Evolutionary conservation across 495 filamentous ascomycete species (phyloP), one percentile per base, ranked within the genome.

Genomic region (Lophiotrema nucula): DNA sequence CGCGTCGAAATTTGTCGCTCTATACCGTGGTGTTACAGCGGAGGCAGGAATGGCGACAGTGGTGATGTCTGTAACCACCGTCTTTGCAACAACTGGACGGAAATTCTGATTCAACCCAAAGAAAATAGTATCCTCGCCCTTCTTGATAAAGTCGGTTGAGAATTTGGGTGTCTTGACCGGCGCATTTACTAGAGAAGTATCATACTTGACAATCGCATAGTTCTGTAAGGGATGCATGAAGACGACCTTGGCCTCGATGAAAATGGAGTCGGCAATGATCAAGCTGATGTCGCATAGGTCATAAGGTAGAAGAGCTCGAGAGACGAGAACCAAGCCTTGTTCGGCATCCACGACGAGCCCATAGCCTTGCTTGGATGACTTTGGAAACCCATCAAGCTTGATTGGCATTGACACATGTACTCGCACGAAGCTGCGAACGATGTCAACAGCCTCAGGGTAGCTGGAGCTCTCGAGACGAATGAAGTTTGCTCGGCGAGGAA

Each of bases 221-320:
- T 99, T 99, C 68, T 97, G 95, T 26, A 97, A 77, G n/a, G 93
- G 93, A 71, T 99, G 93, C 75, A 99, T 79, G 77, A 99, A 99
- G 19, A 96, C 78, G 15, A 99, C 88, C 71, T 95, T 96, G 56
- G 88, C 93, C 53, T 88, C 86, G 15, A 97, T 88, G 50, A 97
- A 88, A 65, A 97, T 87, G 13, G 90, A 95, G 66, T 99, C 95
- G 15, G 93, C 93, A 51, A 99, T 89, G 5, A 91, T 96, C 68
- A 97, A 80, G 53, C 84, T 88, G 63, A 99, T 92, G 70, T 99
- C 93, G 70, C 92, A 97, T 19, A 99, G 79, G 72, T 99, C 90
- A 65, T 96, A 97, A 13, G 93, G 93, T 6, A 99, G 85, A 61
- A 96, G 88, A 10, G 95, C 92, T 71, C 93, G 76, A 10, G 91